phyloP scores from a whole-genome alignment of 129 eudicot genomes.

The Artemisia tridentata region DNA sequence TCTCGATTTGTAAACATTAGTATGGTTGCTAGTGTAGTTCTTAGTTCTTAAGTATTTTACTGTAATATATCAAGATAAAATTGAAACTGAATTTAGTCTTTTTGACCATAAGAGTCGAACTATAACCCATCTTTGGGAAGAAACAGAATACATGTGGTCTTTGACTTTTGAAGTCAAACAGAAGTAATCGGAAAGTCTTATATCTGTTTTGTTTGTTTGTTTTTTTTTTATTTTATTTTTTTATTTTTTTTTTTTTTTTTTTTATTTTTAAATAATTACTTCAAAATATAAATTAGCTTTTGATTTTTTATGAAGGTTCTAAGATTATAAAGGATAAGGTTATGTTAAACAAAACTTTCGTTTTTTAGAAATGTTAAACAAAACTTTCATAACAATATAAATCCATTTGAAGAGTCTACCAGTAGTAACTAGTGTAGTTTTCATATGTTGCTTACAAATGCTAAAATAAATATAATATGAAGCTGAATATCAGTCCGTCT shows the following conservation, averaged over 20 bases:
- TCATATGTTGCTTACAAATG: background rate
- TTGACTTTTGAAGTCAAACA: constrained; percentile 1
- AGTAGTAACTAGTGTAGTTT: background rate
- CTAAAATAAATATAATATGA: too few relatives aligned
- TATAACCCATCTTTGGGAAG: background rate
- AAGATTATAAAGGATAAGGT: background rate
- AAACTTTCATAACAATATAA: too few relatives aligned
- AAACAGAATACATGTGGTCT: background rate
- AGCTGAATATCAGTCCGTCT: background rate
- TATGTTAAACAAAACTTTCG: background rate
- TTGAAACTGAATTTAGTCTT: background rate
- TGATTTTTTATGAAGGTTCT: background rate
- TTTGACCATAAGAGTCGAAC: background rate
- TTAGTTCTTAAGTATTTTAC: background rate
- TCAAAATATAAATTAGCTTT: background rate
- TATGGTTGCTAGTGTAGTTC: background rate
- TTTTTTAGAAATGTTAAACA: too few relatives aligned
- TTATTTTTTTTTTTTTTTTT: too few relatives aligned
- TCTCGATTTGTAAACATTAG: background rate
- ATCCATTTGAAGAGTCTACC: too few relatives aligned
- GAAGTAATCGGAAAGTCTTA: too few relatives aligned
- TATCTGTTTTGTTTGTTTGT: too few relatives aligned
- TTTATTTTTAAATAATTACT: too few relatives aligned
- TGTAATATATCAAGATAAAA: background rate
- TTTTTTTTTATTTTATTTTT: too few relatives aligned